A percentile compares a stretch with the other conserved stretches of the same genome.
Evolutionary conservation across 345 rosid genomes (phyloP).

Genomic region (Eucalyptus caleyi): DNA sequence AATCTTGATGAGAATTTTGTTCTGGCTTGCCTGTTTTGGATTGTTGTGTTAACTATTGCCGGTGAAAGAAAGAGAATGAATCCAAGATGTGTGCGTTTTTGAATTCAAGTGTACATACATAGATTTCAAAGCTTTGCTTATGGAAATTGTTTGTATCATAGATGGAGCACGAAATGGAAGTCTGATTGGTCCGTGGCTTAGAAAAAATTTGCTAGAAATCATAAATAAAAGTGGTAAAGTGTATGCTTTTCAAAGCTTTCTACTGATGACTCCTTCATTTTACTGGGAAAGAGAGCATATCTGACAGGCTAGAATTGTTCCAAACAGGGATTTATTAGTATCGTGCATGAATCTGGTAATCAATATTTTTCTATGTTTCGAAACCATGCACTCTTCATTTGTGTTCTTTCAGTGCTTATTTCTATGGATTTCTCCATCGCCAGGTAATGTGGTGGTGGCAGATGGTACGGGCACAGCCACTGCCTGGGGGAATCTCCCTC

Average conservation of each 20-base stretch:
- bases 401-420: neutral
- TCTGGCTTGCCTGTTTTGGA: neutral
- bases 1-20: neutral
- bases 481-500: constrained; percentile 77
- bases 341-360: neutral
- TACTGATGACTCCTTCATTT: neutral
- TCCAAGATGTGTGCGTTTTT: neutral
- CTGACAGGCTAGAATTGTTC: neutral
- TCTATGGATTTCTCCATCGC: neutral
- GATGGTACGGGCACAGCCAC: constrained; percentile 18
- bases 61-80: neutral
- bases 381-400: neutral
- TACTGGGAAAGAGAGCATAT: neutral
- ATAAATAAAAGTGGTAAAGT: neutral
- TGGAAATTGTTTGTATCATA: neutral
- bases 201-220: neutral
- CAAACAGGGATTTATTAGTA: neutral
- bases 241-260: neutral
- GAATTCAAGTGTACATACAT: neutral
- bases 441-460: constrained; percentile 27
- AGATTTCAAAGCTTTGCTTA: neutral
- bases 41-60: neutral
- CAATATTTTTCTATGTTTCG: neutral
- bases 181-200: neutral
- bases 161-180: neutral